Base-by-base conservation (phyloP, 148 eudicot species). In the Cornus kousa region DNA sequence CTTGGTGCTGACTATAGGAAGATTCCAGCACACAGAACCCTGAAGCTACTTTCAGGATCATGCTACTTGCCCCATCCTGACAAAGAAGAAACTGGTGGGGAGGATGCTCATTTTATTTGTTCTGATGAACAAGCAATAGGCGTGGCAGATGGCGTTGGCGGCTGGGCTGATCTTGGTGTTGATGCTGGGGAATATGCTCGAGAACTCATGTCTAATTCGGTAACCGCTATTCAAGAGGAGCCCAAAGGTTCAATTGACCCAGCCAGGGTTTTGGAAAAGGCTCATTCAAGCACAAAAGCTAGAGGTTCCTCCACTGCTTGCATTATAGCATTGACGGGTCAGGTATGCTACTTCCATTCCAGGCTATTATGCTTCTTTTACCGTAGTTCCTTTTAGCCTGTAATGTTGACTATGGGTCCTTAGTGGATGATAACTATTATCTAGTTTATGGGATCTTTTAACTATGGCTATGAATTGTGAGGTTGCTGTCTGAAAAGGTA, bases 111-210 rank as follows among this genome's bases (percentile, higher is more conserved):
- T 73, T 91, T 91, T 74, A 89, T 91, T 33, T 91, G 91, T 59
- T 16, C 80, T 13, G 91, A 87, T 79, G 87, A 87, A 83, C 89
- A 86, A 72, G 92, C 91, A 59, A 83, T 91, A 53, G 94, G 94
- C 67, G 87, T 91, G 62, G 94, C 94, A 57, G 94, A 91, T 82
- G 94, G 94, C 57, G 94, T 91, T 62, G 94, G 92, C 78, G 94
- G 94, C 59, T 91, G 94, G 94, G 92, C 92, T 80, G 92, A 89
- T 35, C 73, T 77, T 69, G 94, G 94, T 28, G 75, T 91, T 79
- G 87, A 91, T 85, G 90, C 94, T 6, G 94, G 94, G 53, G 57
- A 69, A 59, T 91, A 89, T 83, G 89, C 94, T 24, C 92, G 90
- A 70, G 94, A 89, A 74, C 92, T 91, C 39, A 91, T 91, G 94